phyloP scores from a whole-genome alignment of 495 filamentous ascomycete species.

The Podospora bellae-mahoneyi region DNA sequence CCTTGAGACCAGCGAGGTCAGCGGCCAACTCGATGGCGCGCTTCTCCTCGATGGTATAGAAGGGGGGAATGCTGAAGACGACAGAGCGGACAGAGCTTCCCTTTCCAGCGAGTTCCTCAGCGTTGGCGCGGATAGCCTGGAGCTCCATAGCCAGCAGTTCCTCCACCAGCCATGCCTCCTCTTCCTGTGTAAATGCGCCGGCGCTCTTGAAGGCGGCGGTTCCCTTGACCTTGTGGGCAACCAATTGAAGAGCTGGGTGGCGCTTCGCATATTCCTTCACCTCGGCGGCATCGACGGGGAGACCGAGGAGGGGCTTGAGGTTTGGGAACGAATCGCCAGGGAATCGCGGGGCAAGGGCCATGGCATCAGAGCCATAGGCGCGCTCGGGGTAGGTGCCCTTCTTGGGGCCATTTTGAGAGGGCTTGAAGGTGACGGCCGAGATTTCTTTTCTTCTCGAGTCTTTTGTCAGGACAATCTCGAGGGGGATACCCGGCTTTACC shows the following conservation, averaged over 20 bases:
- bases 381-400: constrained; percentile 75
- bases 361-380: constrained; percentile 85
- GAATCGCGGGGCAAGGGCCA: constrained; percentile 81
- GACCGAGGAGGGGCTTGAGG: constrained; percentile 79
- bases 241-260: constrained; percentile 66
- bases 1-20: constrained; percentile 79
- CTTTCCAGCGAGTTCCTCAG: constrained; percentile 79
- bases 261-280: constrained; percentile 64
- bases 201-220: constrained; percentile 74
- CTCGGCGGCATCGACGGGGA: constrained; percentile 58
- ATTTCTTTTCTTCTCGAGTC: constrained; percentile 95
- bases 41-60: constrained; percentile 86
- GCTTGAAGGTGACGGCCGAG: constrained; percentile 92
- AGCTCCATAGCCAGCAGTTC: constrained; percentile 97
- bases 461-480: constrained; percentile 98
- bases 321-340: constrained; percentile 93
- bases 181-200: constrained; percentile 59
- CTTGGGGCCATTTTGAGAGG: constrained; percentile 55
- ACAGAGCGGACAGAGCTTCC: constrained; percentile 68
- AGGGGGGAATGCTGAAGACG: constrained; percentile 89
- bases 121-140: constrained; percentile 81
- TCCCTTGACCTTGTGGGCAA: constrained; percentile 55
- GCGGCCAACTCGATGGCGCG: constrained; percentile 77
- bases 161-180: constrained; percentile 79
- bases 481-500: constrained; percentile 95